Evolutionary conservation across 2,329 filamentous ascomycete species (phyloP), one percentile per base, ranked within the genome.

Genomic region (Lasiodiplodia hormozganensis): DNA sequence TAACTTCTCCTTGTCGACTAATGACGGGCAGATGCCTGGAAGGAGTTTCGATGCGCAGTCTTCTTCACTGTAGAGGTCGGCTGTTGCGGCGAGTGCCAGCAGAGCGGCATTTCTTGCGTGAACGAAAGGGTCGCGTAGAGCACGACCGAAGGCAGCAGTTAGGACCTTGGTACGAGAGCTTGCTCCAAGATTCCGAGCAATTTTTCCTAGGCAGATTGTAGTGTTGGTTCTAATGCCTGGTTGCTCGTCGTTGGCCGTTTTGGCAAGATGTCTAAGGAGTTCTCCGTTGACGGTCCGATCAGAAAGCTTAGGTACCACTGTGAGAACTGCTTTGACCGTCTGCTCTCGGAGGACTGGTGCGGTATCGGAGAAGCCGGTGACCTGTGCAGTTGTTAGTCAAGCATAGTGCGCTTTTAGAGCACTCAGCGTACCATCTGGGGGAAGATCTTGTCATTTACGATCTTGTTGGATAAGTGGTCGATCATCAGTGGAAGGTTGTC

Each of bases 151-250:
- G 0, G 96, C 96, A 8, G 96, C 96, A 65, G 94, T 91, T 31
- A 99, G 87, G 0, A 99, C 95, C 79, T 98, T 99, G 58, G 92
- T 87, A 70, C 96, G 87, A 3, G 92, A 93, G 72, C 82, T 83
- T 1, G 87, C 84, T 1, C 93, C 93, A 0, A 99, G 84, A 74
- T 97, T 92, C 74, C 93, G 94, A 16, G 96, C 94, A 73, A 99
- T 97, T 76, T 97, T 98, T 25, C 96, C 96, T 0, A 99, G 82
- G 77, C 95, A 98, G 68, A 99, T 99, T 1, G 96, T 99, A 0
- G 96, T 99, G 78, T 99, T 99, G 10, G 96, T 99, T 70, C 96
- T 89, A 72, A 99, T 99, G 0, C 96, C 96, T 0, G 96, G 94
- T 76, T 99, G 95, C 74, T 98, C 96, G 71, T 99, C 96, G 74